Percentiles rank a stretch among this genome's conserved stretches.
These are phyloP conservation scores for Sarcodon sp. DNA, from an alignment of 768 basidiomycete species.

Conservation along the genomic window DNA sequence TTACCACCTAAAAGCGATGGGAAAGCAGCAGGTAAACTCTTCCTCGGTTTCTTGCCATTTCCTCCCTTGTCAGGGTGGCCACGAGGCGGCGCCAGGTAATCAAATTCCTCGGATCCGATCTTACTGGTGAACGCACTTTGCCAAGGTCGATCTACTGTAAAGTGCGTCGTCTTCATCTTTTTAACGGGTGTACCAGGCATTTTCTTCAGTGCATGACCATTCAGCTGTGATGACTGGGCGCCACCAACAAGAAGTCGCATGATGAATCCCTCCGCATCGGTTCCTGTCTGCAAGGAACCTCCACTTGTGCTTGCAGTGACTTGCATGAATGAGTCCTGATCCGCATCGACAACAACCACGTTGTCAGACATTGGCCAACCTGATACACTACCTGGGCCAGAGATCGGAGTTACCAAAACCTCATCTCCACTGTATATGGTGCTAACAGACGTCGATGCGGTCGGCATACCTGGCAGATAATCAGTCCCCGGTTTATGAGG, in stretches of 20 bases:
- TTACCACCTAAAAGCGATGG: slow-evolving; percentile 47
- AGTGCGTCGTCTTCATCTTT: slow-evolving; percentile 45
- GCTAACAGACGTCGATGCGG: slow-evolving; percentile 49
- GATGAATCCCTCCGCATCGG: slow-evolving; percentile 46
- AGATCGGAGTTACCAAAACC: slow-evolving; percentile 58
- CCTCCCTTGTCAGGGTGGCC: slow-evolving; percentile 19
- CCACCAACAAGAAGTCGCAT: slow-evolving; percentile 47
- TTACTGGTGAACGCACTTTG: slow-evolving; percentile 69
- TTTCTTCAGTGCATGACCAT: slow-evolving; percentile 32
- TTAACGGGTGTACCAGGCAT: slow-evolving; percentile 80
- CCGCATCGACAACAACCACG: slow-evolving; percentile 22
- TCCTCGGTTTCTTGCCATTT: slow-evolving; percentile 43
- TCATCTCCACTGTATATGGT: slow-evolving; percentile 49
- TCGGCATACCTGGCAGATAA: slow-evolving; percentile 27
- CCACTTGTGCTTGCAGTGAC: slow-evolving; percentile 14
- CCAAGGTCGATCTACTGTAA: slow-evolving; percentile 50
- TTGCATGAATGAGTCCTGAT: slow-evolving; percentile 24
- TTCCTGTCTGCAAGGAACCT: slow-evolving; percentile 11
- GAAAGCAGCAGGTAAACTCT: slow-evolving; percentile 69
- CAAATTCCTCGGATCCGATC: slow-evolving; percentile 37
- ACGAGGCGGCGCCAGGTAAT: slow-evolving; percentile 14
- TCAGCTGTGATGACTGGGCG: slow-evolving; percentile 27
- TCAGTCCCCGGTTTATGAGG: slow-evolving; percentile 12
- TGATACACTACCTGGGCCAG: slow-evolving; percentile 36
- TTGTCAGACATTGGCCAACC: slow-evolving; percentile 42